A percentile compares a stretch with the other conserved stretches of the same genome.
phyloP scores from a whole-genome alignment of 1,139 yeast genomes.

The Protomyces lactucae-debilis region DNA sequence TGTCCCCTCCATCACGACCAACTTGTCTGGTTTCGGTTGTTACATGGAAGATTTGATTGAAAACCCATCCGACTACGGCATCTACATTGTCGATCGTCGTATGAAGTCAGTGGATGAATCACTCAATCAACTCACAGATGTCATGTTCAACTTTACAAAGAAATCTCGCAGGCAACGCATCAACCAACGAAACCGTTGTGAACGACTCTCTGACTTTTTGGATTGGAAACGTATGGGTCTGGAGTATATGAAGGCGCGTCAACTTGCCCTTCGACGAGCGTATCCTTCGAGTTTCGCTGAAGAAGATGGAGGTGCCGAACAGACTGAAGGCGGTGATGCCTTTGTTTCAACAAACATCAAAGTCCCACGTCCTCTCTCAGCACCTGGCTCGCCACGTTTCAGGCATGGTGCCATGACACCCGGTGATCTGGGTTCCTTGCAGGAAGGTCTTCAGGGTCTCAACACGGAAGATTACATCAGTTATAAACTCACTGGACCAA shows the following conservation, averaged over 20 bases:
- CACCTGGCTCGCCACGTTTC: slow-evolving; percentile 90
- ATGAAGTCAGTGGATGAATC: slow-evolving; percentile 91
- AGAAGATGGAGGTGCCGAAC: slow-evolving; percentile 36
- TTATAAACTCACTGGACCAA: slow-evolving; percentile 50
- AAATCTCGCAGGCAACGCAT: slow-evolving; percentile 95
- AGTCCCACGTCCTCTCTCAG: slow-evolving; percentile 85
- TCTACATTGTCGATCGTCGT: slow-evolving; percentile 93
- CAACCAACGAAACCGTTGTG: slow-evolving; percentile 96
- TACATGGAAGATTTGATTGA: slow-evolving; percentile 98
- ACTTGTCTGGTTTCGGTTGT: slow-evolving; percentile 94
- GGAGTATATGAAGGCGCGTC: slow-evolving; percentile 92
- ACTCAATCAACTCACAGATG: slow-evolving; percentile 80
- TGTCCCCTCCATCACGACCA: slow-evolving; percentile 96
- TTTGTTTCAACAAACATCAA: slow-evolving; percentile 60
- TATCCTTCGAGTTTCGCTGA: slow-evolving; percentile 73
- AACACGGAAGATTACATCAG: slow-evolving; percentile 76
- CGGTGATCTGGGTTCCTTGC: slow-evolving; percentile 94
- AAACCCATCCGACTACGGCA: slow-evolving; percentile 91
- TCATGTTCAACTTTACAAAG: slow-evolving; percentile 81
- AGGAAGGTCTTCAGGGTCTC: slow-evolving; percentile 70
- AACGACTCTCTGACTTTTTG: slow-evolving; percentile 80
- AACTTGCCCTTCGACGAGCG: slow-evolving; percentile 84
- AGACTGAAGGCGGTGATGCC: slow-evolving; percentile 37
- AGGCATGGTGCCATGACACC: slow-evolving; percentile 81
- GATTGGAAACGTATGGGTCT: slow-evolving; percentile 99